Evolutionary conservation across 768 basidiomycete genomes (phyloP), one percentile per base, ranked within the genome.

Genomic region (Suillus spraguei): DNA sequence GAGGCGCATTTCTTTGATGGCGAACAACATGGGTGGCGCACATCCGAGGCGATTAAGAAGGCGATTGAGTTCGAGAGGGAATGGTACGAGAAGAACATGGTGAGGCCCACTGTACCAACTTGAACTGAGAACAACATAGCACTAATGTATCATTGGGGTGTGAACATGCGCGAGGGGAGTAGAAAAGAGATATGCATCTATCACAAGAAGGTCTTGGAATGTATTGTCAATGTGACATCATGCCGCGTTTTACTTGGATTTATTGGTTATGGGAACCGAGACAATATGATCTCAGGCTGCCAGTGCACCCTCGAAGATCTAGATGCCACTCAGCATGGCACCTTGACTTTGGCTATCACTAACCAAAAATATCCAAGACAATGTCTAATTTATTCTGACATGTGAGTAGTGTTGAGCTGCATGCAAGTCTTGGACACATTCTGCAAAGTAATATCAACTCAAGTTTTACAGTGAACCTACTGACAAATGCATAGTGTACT

Each of bases 11-110:
- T 78, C 9, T 83, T 82, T 59, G 71, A 81, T n/a, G 74, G 77
- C 22, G 80, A 83, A 67, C 80, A 81, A 1, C 79, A 82, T 54
- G 79, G 80, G 28, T 80, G 76, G 75, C 65, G 74, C 17, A 75
- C 60, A 47, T 72, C 72, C 0, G 73, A 76, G 62, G 72, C 72
- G 20, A 76, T 81, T 62, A 77, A 73, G 65, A 69, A 67, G 22
- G 76, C 77, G 7, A 64, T 80, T 17, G 70, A 71, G 60, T 63
- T 61, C 5, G 80, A 82, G 54, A 69, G 78, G 17, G 69, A 42
- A 9, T 82, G 76, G 71, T 82, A 81, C 47, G 67, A 76, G 35
- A 61, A 68, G 41, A 64, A 56, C 17, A 58, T 58, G 56, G 38
- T 58, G 55, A 58, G 55, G 36, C 5, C 55, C 24, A 11, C 9